A percentile compares a stretch with the other conserved stretches of the same genome.
Evolutionary conservation across 305 asterid species (phyloP).

Genomic region (Ajuga reptans): DNA sequence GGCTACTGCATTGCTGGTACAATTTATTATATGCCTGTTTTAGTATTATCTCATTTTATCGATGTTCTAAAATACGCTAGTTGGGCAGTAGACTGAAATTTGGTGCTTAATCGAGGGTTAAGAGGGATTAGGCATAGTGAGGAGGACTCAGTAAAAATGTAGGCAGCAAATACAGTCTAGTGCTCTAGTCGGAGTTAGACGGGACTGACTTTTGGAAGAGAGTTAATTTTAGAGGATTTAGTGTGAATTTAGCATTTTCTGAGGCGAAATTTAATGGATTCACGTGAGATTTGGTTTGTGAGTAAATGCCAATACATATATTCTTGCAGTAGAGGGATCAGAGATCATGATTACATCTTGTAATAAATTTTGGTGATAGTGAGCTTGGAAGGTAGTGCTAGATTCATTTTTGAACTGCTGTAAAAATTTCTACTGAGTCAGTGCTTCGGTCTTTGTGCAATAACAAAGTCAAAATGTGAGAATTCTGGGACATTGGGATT

Average conservation of each 20-base stretch:
- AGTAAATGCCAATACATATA: conserved; percentile 26
- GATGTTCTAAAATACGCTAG: too few relatives aligned
- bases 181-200: too few relatives aligned
- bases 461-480: conserved; percentile 30
- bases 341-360: conserved; percentile 32
- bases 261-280: conserved; percentile 37
- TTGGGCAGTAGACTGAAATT: too few relatives aligned
- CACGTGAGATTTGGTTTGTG: conserved; percentile 42
- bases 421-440: conserved; percentile 18
- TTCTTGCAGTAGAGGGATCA: conserved; percentile 20
- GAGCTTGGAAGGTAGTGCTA: conserved; percentile 25
- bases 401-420: conserved; percentile 38
- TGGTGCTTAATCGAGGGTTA: too few relatives aligned
- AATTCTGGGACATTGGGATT: conserved; percentile 23
- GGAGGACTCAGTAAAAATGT: too few relatives aligned
- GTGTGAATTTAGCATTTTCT: neutral
- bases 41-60: too few relatives aligned
- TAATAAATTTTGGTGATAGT: conserved; percentile 35
- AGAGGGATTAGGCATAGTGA: too few relatives aligned
- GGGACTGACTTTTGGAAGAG: too few relatives aligned
- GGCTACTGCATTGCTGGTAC: conserved; percentile 97
- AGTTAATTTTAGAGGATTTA: neutral
- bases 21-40: neutral
- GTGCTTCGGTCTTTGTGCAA: conserved; percentile 20
- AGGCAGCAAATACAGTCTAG: too few relatives aligned